These are phyloP conservation scores for Pigoraptor vietnamica DNA, from an alignment of 78 protist species.

Conservation along the genomic window DNA sequence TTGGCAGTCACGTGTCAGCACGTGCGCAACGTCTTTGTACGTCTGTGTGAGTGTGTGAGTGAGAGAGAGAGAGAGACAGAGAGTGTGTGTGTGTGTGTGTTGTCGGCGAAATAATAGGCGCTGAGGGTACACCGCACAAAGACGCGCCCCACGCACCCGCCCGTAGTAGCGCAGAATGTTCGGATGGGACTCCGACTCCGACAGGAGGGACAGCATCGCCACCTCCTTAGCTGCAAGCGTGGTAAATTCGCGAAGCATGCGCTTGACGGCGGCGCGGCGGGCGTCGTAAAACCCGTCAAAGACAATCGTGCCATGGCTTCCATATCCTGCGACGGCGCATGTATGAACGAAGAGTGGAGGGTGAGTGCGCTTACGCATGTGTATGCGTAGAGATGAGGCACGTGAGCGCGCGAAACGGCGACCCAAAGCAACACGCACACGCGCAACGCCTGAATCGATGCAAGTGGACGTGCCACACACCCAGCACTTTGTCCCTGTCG, in stretches of 20 bases:
- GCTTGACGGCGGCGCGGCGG: not conserved
- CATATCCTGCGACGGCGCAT: not conserved
- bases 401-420: too few species aligned
- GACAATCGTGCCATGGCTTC: not conserved
- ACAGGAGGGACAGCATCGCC: not conserved
- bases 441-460: not conserved
- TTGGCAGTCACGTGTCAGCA: not conserved
- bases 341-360: not conserved
- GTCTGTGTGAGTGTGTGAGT: not conserved
- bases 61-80: not conserved
- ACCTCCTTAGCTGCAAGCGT: not conserved
- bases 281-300: not conserved
- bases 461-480: not conserved
- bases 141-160: too few species aligned
- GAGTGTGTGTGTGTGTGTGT: too few species aligned
- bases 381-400: too few species aligned
- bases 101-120: too few species aligned
- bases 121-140: too few species aligned
- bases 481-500: not conserved
- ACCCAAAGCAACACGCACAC: not conserved
- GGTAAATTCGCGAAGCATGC: not conserved
- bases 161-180: not conserved
- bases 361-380: too few species aligned
- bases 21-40: too few species aligned
- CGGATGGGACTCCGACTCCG: not conserved